phyloP scores from a whole-genome alignment of 2,329 filamentous ascomycete species.

The Camillea tinctor region DNA sequence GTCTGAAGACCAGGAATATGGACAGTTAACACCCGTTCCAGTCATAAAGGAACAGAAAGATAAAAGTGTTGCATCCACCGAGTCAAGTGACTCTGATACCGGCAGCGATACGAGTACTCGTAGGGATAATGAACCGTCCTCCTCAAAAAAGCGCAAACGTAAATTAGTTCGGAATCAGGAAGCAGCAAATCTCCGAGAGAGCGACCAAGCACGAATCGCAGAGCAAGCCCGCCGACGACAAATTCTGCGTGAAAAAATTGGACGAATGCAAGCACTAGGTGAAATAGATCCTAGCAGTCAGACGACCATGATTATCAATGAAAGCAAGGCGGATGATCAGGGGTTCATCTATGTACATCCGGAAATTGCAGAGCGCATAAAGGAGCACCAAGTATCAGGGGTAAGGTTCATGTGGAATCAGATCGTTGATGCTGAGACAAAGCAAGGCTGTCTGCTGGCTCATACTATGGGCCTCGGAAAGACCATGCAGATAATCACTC shows the following conservation, averaged over 20 bases:
- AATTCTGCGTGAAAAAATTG: constrained; percentile 44
- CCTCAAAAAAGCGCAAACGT: constrained; percentile 47
- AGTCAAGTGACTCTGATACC: constrained; percentile 6
- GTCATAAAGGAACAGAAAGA: constrained; percentile 1
- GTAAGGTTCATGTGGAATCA: constrained; percentile 90
- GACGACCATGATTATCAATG: constrained; percentile 63
- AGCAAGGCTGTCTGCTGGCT: constrained; percentile 77
- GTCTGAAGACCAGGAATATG: neutral
- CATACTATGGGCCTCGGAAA: constrained; percentile 94
- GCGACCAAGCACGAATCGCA: constrained; percentile 51
- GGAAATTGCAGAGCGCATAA: constrained; percentile 64
- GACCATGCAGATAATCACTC: constrained; percentile 84
- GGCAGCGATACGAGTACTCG: constrained; percentile 21
- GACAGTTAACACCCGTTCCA: neutral
- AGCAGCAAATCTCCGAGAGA: constrained; percentile 53
- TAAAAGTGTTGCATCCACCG: neutral
- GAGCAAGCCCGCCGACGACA: constrained; percentile 53
- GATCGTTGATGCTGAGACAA: constrained; percentile 58
- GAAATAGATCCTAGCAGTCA: constrained; percentile 39
- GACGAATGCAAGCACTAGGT: constrained; percentile 32
- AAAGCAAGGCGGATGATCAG: constrained; percentile 59
- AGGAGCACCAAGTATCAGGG: constrained; percentile 77
- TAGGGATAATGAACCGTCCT: constrained; percentile 26
- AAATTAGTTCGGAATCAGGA: constrained; percentile 46
- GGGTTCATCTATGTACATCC: constrained; percentile 63